Evolutionary conservation across 371 early-diverging fungal genomes (phyloP).

Genomic region (Mucor saturninus): DNA sequence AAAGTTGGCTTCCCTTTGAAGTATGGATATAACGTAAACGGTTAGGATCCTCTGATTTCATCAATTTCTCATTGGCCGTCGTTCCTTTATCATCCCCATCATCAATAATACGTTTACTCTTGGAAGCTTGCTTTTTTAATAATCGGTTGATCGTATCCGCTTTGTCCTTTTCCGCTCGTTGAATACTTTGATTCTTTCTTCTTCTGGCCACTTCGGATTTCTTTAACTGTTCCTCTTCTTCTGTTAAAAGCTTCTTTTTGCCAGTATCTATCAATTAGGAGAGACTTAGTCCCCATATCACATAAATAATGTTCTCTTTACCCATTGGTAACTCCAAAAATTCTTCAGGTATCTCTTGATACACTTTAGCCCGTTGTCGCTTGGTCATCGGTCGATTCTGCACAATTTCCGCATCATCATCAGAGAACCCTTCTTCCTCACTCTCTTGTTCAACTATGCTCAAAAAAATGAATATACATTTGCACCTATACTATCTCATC

Average conservation of each 20-base stretch:
- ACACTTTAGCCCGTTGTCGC: constrained; percentile 71
- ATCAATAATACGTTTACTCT: constrained; percentile 62
- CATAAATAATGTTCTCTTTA: constrained; percentile 29
- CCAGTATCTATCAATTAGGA: constrained; percentile 44
- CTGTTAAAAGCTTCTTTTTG: constrained; percentile 66
- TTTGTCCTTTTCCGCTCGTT: constrained; percentile 78
- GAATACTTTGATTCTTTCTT: constrained; percentile 78
- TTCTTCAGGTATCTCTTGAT: constrained; percentile 59
- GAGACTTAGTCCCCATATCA: neutral
- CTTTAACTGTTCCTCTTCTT: constrained; percentile 71
- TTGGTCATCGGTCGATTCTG: constrained; percentile 66
- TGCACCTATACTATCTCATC: neutral
- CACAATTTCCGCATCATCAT: constrained; percentile 51
- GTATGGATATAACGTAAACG: constrained; percentile 36
- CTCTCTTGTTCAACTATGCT: constrained; percentile 12
- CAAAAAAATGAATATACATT: neutral
- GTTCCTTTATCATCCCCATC: constrained; percentile 43
- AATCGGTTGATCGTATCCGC: constrained; percentile 77
- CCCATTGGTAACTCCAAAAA: constrained; percentile 74
- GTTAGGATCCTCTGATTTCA: constrained; percentile 30
- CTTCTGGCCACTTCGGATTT: constrained; percentile 77
- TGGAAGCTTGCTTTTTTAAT: constrained; percentile 77
- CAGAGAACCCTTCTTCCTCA: constrained; percentile 37
- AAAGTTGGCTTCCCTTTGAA: constrained; percentile 28
- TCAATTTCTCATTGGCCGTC: constrained; percentile 21